Percentiles rank a stretch among this genome's conserved stretches.
Evolutionary conservation across 2,329 filamentous ascomycete species (phyloP).

Genomic region (Fusarium burgessii): DNA sequence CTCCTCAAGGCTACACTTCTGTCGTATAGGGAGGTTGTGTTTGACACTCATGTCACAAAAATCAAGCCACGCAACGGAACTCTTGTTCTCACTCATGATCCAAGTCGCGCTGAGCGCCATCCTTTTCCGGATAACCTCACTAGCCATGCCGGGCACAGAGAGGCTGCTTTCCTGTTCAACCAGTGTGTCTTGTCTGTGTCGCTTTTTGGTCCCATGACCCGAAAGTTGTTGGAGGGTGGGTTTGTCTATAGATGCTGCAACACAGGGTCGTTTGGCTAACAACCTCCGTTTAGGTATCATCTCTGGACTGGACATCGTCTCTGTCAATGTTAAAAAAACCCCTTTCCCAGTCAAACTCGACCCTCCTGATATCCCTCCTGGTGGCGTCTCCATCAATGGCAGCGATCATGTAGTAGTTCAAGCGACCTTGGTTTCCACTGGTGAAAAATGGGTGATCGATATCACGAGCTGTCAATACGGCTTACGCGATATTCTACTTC

Average conservation of each 20-base stretch:
- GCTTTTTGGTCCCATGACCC: slow-evolving; percentile 21
- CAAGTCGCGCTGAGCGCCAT: background rate
- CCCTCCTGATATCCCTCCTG: slow-evolving; percentile 11
- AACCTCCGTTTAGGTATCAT: background rate
- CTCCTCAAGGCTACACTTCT: slow-evolving; percentile 23
- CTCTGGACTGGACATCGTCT: background rate
- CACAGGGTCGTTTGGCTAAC: background rate
- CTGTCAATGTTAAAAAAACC: slow-evolving; percentile 2
- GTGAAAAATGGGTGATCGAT: slow-evolving; percentile 33
- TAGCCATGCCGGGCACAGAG: slow-evolving; percentile 5
- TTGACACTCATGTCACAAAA: slow-evolving; percentile 1
- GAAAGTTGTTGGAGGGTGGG: slow-evolving; percentile 12
- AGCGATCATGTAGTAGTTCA: slow-evolving; percentile 5
- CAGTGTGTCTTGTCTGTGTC: slow-evolving; percentile 14
- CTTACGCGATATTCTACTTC: slow-evolving; percentile 24
- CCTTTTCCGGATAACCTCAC: slow-evolving; percentile 19
- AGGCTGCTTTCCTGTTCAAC: slow-evolving; percentile 16
- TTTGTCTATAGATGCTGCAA: no score
- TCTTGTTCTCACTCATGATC: slow-evolving; percentile 10
- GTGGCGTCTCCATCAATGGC: background rate
- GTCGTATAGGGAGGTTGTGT: slow-evolving; percentile 18
- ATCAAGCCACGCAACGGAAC: background rate
- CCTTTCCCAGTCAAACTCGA: slow-evolving; percentile 11
- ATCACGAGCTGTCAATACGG: slow-evolving; percentile 30
- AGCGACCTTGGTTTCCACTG: background rate